These are phyloP conservation scores for Tricholoma terreum DNA, from an alignment of 768 basidiomycete genomes.

Conservation along the genomic window DNA sequence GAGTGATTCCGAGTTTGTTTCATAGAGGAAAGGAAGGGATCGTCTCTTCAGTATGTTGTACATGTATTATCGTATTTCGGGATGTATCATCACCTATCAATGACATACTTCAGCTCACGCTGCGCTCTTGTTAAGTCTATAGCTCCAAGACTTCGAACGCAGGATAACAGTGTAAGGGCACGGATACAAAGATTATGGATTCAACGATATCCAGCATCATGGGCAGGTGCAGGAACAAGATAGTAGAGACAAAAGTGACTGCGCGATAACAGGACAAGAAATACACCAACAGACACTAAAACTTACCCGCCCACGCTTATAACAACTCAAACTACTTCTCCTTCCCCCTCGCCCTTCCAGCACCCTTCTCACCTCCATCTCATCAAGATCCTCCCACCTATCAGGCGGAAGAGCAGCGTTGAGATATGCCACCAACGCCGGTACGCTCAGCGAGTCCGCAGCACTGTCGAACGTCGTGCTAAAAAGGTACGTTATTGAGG, in stretches of 20 bases:
- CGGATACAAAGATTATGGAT: not conserved
- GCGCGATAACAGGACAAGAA: too few relatives aligned
- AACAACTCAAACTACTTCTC: not conserved
- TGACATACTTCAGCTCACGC: too few relatives aligned
- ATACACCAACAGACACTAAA: not conserved
- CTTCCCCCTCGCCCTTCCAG: constrained; percentile 30
- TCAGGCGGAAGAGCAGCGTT: constrained; percentile 75
- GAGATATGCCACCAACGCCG: constrained; percentile 64
- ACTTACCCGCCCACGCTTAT: not conserved
- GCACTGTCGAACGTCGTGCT: constrained; percentile 56
- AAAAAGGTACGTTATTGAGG: constrained; percentile 64
- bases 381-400: constrained; percentile 81
- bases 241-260: not conserved
- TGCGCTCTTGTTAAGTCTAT: too few relatives aligned
- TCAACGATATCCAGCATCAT: too few relatives aligned
- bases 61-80: too few relatives aligned
- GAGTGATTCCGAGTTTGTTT: too few relatives aligned
- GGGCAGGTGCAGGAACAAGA: not conserved
- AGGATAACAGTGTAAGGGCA: not conserved
- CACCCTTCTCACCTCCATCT: constrained; percentile 59
- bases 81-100: too few relatives aligned
- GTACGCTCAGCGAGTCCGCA: constrained; percentile 67
- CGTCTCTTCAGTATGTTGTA: too few relatives aligned
- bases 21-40: too few relatives aligned
- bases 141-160: too few relatives aligned